Conservation (phyloP, 2,329 filamentous ascomycete species). For the Akanthomyces muscarius region DNA sequence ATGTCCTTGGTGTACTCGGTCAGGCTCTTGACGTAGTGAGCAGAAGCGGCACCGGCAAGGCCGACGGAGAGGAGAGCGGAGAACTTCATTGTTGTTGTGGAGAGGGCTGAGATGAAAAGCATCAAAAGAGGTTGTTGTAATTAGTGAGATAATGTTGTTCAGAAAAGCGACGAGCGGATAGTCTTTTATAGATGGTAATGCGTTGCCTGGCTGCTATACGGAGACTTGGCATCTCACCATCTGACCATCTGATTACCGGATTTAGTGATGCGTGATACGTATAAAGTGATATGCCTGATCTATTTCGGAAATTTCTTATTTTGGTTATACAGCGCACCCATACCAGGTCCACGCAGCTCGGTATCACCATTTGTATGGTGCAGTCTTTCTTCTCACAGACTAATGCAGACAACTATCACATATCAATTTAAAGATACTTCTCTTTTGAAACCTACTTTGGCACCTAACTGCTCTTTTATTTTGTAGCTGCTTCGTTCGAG, state of each 20-base stretch:
- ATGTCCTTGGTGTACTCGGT: conserved; percentile 15
- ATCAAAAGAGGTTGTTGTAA: background rate
- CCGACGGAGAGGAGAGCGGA: conserved; percentile 7
- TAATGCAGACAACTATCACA: no score
- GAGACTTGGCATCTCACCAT: conserved; percentile 5
- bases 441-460: no score
- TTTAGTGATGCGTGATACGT: background rate
- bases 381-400: no score
- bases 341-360: no score
- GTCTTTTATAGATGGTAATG: background rate
- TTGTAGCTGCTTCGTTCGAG: no score
- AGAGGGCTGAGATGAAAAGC: no score
- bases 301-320: background rate
- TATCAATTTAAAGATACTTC: no score
- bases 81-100: conserved; percentile 1
- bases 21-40: conserved; percentile 12
- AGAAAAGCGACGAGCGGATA: background rate
- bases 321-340: no score
- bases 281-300: background rate
- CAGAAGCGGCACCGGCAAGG: background rate
- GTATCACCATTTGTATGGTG: no score
- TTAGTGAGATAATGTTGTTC: background rate
- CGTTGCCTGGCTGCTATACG: background rate
- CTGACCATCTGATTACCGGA: background rate
- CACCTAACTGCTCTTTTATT: background rate